These are phyloP conservation scores for Stachybotrys chlorohalonatus DNA, from an alignment of 2,329 filamentous ascomycete species.

Conservation along the genomic window DNA sequence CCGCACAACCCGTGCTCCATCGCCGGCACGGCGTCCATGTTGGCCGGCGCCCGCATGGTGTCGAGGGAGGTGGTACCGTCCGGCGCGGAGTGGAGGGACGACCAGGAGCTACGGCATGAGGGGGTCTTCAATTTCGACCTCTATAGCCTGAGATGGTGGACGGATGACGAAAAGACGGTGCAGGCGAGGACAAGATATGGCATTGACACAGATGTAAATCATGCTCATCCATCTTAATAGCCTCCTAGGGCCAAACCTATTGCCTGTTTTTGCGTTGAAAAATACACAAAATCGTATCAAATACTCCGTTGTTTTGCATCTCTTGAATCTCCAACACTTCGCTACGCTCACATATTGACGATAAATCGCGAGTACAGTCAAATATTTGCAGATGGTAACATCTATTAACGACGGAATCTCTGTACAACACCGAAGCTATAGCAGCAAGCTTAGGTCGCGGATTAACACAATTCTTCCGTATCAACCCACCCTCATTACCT, in stretches of 20 bases:
- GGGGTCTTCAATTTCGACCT: slow-evolving; percentile 6
- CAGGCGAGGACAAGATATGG: background rate
- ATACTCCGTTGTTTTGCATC: too few species aligned
- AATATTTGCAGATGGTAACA: too few species aligned
- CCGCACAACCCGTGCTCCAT: slow-evolving; percentile 20
- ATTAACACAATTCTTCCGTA: too few species aligned
- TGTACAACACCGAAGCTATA: too few species aligned
- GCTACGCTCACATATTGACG: too few species aligned
- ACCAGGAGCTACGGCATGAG: slow-evolving; percentile 7
- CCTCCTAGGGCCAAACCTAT: background rate
- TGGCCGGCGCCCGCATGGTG: slow-evolving; percentile 16
- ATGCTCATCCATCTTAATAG: background rate
- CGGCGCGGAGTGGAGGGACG: slow-evolving; percentile 15
- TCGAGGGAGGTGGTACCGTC: slow-evolving; percentile 9
- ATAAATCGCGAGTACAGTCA: too few species aligned
- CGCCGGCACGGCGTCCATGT: slow-evolving; percentile 14
- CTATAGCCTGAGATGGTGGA: slow-evolving; percentile 27
- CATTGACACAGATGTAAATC: background rate
- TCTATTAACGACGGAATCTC: too few species aligned
- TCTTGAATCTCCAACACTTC: too few species aligned
- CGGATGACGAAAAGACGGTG: background rate
- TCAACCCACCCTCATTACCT: too few species aligned
- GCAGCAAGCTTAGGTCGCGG: too few species aligned
- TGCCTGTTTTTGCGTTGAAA: background rate
- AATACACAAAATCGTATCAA: too few species aligned